Base-by-base conservation (phyloP, 179 eudicot genomes). In the Nepenthes alata region DNA sequence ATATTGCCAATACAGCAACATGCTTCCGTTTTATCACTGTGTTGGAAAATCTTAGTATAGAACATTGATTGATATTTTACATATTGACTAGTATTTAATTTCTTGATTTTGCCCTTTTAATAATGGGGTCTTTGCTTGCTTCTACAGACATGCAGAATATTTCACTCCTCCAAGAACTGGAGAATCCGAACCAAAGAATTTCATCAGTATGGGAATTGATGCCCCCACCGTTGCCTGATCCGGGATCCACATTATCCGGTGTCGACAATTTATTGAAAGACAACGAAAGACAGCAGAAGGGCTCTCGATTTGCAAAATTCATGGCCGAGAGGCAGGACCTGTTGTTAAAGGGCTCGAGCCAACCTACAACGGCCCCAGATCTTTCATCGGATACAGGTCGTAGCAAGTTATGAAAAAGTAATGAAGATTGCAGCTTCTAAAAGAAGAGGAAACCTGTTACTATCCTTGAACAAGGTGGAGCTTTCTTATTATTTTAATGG, bases 201-300 rank as follows among this genome's bases (percentile, higher is more conserved):
- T 81, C 95, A 61, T 80, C 95, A 14, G 74, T 84, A 51, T 91
- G 96, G 98, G 95, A 91, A 9, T 72, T 91, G 85, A 72, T 80
- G 81, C 96, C 95, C 2, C 88, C 91, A 10, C 57, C 79, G 13
- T 74, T 87, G 53, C 83, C 89, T 12, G 79, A 84, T 57, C 95
- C 83, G 11, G 81, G 67, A 48, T 85, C 90, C 3, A 57, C 65
- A 7, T 36, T 67, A 5, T 85, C 76, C 6, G 62, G 71, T 67
- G 53, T 66, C 59, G 66, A 61, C 2, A 65, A 66, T n/a, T 51
- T 74, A 41, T 60, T 58, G 11, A 81, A 66, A 66, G 81, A 75
- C 39, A 38, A 67, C 41, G 72, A 63, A 39, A 81, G 71, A 55
- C 77, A 70, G n/a, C 71, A 44, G 1, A 91, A 89, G 76, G 98